Evolutionary conservation across 2,329 filamentous ascomycete species (phyloP).

Genomic region (Aureobasidium melanogenum): DNA sequence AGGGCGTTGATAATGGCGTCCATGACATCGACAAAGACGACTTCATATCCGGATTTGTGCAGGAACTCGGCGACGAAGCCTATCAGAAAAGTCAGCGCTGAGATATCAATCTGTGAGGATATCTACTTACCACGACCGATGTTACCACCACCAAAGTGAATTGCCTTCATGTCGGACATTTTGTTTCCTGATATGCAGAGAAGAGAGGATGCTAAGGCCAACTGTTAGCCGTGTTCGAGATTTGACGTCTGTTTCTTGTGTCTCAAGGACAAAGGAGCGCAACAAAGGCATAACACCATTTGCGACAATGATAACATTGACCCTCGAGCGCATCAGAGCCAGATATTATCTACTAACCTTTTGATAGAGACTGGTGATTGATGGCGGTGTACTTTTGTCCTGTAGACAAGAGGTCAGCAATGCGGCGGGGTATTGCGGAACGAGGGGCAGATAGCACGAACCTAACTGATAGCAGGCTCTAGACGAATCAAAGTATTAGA

Average conservation of each 20-base stretch:
- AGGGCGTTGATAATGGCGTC: slow-evolving; percentile 72
- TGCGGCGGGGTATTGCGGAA: neutral
- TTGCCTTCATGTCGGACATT: slow-evolving; percentile 36
- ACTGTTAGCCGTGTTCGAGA: neutral
- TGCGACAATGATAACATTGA: neutral
- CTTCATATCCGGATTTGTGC: slow-evolving; percentile 89
- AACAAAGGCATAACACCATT: neutral
- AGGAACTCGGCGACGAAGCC: slow-evolving; percentile 88
- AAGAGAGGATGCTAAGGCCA: neutral
- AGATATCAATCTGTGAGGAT: neutral
- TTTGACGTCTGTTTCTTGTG: neutral
- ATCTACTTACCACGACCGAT: slow-evolving; percentile 37
- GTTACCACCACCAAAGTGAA: slow-evolving; percentile 47
- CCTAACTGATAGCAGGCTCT: neutral
- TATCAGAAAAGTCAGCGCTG: neutral
- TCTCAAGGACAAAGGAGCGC: slow-evolving; percentile 5
- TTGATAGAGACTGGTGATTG: neutral
- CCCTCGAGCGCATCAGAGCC: neutral
- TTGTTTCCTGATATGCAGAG: neutral
- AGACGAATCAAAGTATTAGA: neutral
- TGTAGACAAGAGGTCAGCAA: neutral
- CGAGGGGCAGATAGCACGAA: slow-evolving; percentile 2
- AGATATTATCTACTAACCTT: neutral
- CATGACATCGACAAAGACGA: slow-evolving; percentile 93
- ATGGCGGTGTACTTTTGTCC: neutral